Evolutionary conservation across 192 early-diverging fungal species (phyloP), one percentile per base, ranked within the genome.

Genomic region (Backusella circina): DNA sequence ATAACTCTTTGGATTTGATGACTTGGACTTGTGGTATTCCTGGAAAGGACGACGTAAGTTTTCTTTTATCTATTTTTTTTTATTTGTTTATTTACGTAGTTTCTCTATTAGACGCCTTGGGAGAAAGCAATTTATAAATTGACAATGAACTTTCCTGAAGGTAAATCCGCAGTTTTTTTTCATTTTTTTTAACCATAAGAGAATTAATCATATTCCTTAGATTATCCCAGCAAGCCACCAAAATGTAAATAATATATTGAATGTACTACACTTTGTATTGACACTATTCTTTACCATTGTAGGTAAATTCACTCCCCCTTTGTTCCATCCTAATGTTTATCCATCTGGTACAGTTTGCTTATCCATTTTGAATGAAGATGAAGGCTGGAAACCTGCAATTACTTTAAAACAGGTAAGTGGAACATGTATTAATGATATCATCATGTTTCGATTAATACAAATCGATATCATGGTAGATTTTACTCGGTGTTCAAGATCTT

Each of bases 261-360:
- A 13, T 90, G 79, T 47, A 77, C 16, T 81, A 4, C 64, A 54
- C 15, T 71, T 6, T 44, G 8, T 68, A 28, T 64, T 71, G 21
- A 66, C n/a, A 47, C 5, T 31, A 30, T 28, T 67, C 26, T 57
- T 76, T 33, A 39, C 47, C 21, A 1, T 57, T 26, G 26, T 80
- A 89, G 87, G 86, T 77, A 90, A 93, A 83, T 95, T 94, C 68
- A 87, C 80, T 12, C 92, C 90, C 18, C 88, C 92, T 41, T 86
- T 94, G n/a, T 95, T 95, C 83, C 93, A 95, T 79, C 97, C 97
- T 2, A 99, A 99, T 77, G 91, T 99, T 26, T 99, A 97, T 75
- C 98, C 98, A 21, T 96, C 95, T 3, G 98, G 98, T 71, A 98
- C 96, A 2, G 96, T 99, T 23, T 99, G 98, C 72, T 84, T 99